These are phyloP conservation scores for Lumnitzera racemosa DNA, from an alignment of 345 rosid species.

Conservation along the genomic window DNA sequence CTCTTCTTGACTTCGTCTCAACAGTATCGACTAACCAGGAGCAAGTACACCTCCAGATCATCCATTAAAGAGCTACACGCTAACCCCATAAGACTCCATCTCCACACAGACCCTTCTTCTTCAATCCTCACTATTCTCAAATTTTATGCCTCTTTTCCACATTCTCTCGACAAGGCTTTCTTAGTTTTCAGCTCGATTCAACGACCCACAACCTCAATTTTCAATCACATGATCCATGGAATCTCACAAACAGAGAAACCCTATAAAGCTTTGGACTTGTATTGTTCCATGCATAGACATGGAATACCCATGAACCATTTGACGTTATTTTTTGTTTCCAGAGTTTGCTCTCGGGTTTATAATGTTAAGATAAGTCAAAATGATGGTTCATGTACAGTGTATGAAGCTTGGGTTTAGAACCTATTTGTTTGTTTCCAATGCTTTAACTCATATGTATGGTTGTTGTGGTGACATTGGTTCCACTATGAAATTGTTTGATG, in stretches of 20 bases:
- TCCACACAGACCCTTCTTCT: constrained; percentile 28
- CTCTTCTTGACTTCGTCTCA: constrained; percentile 11
- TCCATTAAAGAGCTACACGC: constrained; percentile 30
- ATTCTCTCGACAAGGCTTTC: constrained; percentile 23
- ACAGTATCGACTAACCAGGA: constrained; percentile 9
- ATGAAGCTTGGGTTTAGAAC: constrained; percentile 36
- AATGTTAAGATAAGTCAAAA: constrained; percentile 22
- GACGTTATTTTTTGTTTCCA: constrained; percentile 36
- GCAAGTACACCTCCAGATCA: constrained; percentile 1
- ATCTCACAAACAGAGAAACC: constrained; percentile 31
- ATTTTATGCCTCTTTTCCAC: constrained; percentile 35
- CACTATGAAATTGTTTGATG: constrained; percentile 41
- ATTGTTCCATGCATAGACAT: constrained; percentile 17
- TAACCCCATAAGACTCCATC: constrained; percentile 26
- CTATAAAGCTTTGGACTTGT: constrained; percentile 26
- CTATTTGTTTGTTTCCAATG: constrained; percentile 42
- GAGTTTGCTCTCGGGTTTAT: constrained; percentile 36
- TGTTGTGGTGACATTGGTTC: constrained; percentile 19
- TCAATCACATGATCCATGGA: constrained; percentile 42
- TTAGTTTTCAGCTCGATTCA: constrained; percentile 28
- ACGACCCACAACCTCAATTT: constrained; percentile 28
- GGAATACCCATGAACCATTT: constrained; percentile 30
- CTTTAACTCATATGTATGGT: constrained; percentile 36
- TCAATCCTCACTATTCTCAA: constrained; percentile 32
- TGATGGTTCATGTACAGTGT: constrained; percentile 27